Evolutionary conservation across 139 green algal genomes (phyloP), one percentile per base, ranked within the genome.

Genomic region (Asterochloris sp.): DNA sequence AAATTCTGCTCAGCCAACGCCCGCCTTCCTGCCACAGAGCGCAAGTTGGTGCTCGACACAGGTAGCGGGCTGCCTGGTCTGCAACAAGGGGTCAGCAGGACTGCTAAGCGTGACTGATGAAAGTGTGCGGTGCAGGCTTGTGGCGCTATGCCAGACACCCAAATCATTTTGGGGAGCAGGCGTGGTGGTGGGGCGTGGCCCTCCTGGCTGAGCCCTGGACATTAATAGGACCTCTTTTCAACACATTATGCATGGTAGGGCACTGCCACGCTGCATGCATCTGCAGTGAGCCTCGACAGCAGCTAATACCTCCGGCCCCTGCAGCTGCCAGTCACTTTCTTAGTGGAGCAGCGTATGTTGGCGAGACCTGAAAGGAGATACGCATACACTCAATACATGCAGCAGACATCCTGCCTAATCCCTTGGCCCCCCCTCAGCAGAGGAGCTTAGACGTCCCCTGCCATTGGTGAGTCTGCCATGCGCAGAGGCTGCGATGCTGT

Each of bases 131-230:
- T 76, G 73, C 87, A 87, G 94, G 94, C 10, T 80, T 97, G 82
- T 97, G 93, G 93, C 76, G 62, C 27, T 92, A 89, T 85, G 91
- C 82, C 13, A 89, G 94, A 12, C 94, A 97, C 80, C 94, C 94
- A 12, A 97, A 97, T 84, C 95, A 96, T 84, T 95, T 97, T 81
- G 93, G 93, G 13, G 94, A 96, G 86, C 91, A 94, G 82, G 54
- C 92, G 47, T 84, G 62, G 16, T 95, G 90, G 88, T 95, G 86
- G 89, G 81, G 78, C n/a, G 47, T 93, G 38, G 86, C 63, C 6
- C 63, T 91, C 54, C 80, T 84, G 76, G 81, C 28, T 24, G 63
- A 87, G 69, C 73, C 69, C 38, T 93, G 86, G 88, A 86, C 86
- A 81, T 11, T 90, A 21, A 12, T 88, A 0, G 91, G 91, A 26